phyloP scores from a whole-genome alignment of 495 filamentous ascomycete genomes.

The Tetracladium setigerum region DNA sequence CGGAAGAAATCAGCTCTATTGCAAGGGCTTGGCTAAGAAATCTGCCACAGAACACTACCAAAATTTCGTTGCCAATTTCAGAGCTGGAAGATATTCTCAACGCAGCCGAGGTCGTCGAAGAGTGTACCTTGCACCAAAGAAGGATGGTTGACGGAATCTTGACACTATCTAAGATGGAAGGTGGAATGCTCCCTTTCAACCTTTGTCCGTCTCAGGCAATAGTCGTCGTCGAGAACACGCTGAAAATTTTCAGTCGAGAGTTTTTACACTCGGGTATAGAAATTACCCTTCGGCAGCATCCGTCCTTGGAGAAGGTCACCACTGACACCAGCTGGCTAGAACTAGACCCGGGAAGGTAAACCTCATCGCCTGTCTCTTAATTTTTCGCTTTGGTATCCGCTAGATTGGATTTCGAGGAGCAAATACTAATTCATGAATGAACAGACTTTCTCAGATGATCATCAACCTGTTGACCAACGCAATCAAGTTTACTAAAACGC shows the following conservation, averaged over 20 bases:
- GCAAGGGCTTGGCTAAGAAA: conserved; percentile 10
- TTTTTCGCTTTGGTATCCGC: too few species aligned
- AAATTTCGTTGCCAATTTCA: too few species aligned
- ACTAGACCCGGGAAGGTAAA: too few species aligned
- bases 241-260: conserved; percentile 59
- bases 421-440: too few species aligned
- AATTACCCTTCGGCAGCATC: too few species aligned
- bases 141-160: conserved; percentile 75
- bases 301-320: too few species aligned
- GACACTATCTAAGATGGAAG: conserved; percentile 72
- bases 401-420: too few species aligned
- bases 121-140: conserved; percentile 72
- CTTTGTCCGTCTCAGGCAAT: conserved; percentile 57
- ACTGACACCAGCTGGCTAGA: too few species aligned
- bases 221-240: conserved; percentile 63
- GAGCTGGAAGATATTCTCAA: conserved; percentile 38
- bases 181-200: conserved; percentile 58
- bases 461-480: conserved; percentile 67
- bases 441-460: conserved; percentile 59
- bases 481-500: conserved; percentile 58
- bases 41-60: conserved; percentile 4
- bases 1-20: conserved; percentile 47
- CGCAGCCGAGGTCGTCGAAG: conserved; percentile 65
- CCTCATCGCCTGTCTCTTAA: too few species aligned
- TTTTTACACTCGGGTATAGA: too few species aligned